A percentile compares a stretch with the other conserved stretches of the same genome.
These are phyloP conservation scores for Phytophthora ohioensis DNA, from an alignment of 352 stramenopile species.

Conservation along the genomic window DNA sequence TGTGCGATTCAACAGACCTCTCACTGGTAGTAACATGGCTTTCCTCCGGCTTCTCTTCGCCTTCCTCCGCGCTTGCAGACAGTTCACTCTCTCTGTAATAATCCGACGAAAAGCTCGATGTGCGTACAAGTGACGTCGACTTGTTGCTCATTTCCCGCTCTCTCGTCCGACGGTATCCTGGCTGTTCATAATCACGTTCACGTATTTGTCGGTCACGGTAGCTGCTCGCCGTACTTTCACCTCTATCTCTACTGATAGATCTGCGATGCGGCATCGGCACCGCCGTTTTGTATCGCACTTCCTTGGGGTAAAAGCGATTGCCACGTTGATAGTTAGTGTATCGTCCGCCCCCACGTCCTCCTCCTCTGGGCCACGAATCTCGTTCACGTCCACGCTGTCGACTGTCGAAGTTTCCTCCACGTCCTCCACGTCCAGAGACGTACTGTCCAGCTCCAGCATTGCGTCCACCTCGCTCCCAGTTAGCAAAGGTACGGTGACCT, in stretches of 20 bases:
- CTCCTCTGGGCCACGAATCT: slow-evolving; percentile 42
- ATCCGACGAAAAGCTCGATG: slow-evolving; percentile 41
- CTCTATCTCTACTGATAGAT: slow-evolving; percentile 57
- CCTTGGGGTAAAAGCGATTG: slow-evolving; percentile 55
- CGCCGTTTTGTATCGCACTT: slow-evolving; percentile 43
- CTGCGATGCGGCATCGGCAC: slow-evolving; percentile 33
- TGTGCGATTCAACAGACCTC: slow-evolving; percentile 29
- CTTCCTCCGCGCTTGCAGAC: slow-evolving; percentile 46
- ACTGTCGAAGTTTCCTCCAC: slow-evolving; percentile 40
- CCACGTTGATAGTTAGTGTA: slow-evolving; percentile 34
- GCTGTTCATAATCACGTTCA: slow-evolving; percentile 42
- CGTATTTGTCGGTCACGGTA: slow-evolving; percentile 52
- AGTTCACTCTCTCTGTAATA: slow-evolving; percentile 38
- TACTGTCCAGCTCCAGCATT: slow-evolving; percentile 35
- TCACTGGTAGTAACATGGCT: slow-evolving; percentile 31
- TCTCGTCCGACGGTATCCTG: slow-evolving; percentile 26
- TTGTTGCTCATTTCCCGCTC: slow-evolving; percentile 27
- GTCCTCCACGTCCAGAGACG: slow-evolving; percentile 29
- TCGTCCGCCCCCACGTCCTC: slow-evolving; percentile 33
- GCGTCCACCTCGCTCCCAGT: slow-evolving; percentile 45
- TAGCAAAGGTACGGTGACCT: slow-evolving; percentile 57
- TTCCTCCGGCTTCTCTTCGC: slow-evolving; percentile 52
- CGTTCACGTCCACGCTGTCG: slow-evolving; percentile 46
- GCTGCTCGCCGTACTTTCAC: slow-evolving; percentile 20
- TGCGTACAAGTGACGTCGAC: slow-evolving; percentile 39